Percentiles rank a stretch among this genome's conserved stretches.
phyloP scores from a whole-genome alignment of 768 basidiomycete genomes.

The Termitomyces sp. region DNA sequence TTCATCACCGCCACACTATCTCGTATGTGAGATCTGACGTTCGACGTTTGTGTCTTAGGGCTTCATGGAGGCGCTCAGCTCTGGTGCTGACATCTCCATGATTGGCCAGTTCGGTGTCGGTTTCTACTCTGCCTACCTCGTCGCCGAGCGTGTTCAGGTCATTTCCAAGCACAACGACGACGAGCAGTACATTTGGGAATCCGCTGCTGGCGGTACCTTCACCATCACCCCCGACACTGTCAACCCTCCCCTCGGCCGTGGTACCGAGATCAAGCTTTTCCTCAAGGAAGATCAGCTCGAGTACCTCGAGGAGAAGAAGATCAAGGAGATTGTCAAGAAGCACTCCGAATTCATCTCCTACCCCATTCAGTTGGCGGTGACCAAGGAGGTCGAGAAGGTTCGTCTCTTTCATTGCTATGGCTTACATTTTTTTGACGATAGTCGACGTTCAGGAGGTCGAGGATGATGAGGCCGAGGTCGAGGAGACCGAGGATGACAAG shows the following conservation, averaged over 20 bases:
- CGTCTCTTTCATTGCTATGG: conserved; percentile 20
- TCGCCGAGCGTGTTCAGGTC: conserved; percentile 97
- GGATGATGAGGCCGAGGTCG: conserved; percentile 75
- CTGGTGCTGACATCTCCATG: conserved; percentile 92
- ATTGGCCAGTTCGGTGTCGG: conserved; percentile 99
- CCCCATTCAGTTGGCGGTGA: conserved; percentile 97
- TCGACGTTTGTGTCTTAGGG: conserved; percentile 49
- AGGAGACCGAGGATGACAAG: conserved; percentile 73
- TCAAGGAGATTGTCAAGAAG: conserved; percentile 99
- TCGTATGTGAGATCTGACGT: conserved; percentile 6
- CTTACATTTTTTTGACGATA: neutral
- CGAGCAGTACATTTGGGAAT: conserved; percentile 99
- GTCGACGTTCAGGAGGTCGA: conserved; percentile 68
- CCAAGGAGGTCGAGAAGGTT: conserved; percentile 99
- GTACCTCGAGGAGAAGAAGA: conserved; percentile 98
- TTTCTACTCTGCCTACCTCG: conserved; percentile 99
- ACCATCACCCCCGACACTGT: conserved; percentile 93
- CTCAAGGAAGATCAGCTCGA: conserved; percentile 99
- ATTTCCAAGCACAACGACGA: conserved; percentile 99
- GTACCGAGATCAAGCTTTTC: conserved; percentile 88
- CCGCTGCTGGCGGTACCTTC: conserved; percentile 99
- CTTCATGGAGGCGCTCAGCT: conserved; percentile 98
- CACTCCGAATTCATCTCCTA: conserved; percentile 99
- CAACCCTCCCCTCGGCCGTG: conserved; percentile 90
- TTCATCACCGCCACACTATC: conserved; percentile 1